These are phyloP conservation scores for Rhodamnia argentea DNA, from an alignment of 345 rosid genomes.

Conservation along the genomic window DNA sequence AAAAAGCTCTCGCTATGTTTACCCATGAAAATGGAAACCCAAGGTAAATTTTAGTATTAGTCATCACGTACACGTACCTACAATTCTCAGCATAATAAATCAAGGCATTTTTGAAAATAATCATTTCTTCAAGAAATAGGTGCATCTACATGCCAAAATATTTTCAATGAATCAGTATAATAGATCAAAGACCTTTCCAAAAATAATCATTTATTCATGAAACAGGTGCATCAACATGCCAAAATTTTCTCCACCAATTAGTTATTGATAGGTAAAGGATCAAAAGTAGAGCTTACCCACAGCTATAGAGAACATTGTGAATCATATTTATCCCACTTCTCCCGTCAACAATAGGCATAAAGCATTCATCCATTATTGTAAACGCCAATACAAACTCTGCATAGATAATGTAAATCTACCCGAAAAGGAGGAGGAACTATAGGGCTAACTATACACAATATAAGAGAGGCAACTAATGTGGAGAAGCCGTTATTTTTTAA, in stretches of 20 bases:
- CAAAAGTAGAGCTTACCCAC: no score
- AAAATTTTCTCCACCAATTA: no score
- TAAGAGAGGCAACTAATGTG: background rate
- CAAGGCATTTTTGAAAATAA: background rate
- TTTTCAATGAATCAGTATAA: background rate
- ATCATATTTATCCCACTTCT: conserved; percentile 77
- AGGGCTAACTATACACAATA: background rate
- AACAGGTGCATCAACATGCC: no score
- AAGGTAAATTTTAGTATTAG: background rate
- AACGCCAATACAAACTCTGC: conserved; percentile 21
- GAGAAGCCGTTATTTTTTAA: background rate
- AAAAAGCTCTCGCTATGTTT: background rate
- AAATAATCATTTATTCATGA: background rate
- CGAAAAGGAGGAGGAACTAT: background rate
- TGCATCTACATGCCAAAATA: background rate
- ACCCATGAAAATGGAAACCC: background rate
- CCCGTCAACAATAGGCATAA: conserved; percentile 69
- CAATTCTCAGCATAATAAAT: background rate
- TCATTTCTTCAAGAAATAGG: background rate
- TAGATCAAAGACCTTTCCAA: background rate
- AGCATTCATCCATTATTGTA: conserved; percentile 85
- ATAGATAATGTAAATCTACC: background rate
- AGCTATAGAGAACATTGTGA: no score
- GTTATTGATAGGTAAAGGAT: no score
- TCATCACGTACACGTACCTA: background rate